A percentile compares a stretch with the other conserved stretches of the same genome.
phyloP scores from a whole-genome alignment of 768 basidiomycete species.

The Mycena leptocephala region DNA sequence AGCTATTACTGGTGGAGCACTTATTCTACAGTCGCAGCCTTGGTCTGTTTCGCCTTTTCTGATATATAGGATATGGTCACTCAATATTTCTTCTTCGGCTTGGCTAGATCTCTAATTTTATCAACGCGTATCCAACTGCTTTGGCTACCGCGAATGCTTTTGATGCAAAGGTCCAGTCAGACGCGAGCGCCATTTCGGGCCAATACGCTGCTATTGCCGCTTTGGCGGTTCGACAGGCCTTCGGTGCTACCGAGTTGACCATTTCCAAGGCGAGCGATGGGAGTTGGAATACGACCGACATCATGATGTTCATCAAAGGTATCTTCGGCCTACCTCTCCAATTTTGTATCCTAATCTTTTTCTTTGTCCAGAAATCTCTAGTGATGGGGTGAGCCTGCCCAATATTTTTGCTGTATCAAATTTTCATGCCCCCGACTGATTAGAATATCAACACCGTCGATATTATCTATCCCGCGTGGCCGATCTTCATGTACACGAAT shows the following conservation, averaged over 20 bases:
- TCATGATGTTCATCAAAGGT: slow-evolving; percentile 73
- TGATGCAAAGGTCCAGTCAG: slow-evolving; percentile 61
- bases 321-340: neutral
- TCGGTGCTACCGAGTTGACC: slow-evolving; percentile 71
- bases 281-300: slow-evolving; percentile 64
- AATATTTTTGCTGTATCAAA: neutral
- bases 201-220: slow-evolving; percentile 68
- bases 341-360: neutral
- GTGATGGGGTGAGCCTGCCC: slow-evolving; percentile 63
- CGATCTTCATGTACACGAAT: slow-evolving; percentile 68
- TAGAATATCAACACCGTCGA: slow-evolving; percentile 68
- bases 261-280: slow-evolving; percentile 63
- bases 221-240: slow-evolving; percentile 68
- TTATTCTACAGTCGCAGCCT: neutral
- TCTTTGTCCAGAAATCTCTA: slow-evolving; percentile 64
- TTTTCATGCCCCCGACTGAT: neutral
- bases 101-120: slow-evolving; percentile 32
- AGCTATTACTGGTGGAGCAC: slow-evolving; percentile 18
- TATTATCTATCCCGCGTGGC: slow-evolving; percentile 69
- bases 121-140: slow-evolving; percentile 62
- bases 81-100: neutral
- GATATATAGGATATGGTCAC: neutral
- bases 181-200: slow-evolving; percentile 63
- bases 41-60: neutral
- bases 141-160: slow-evolving; percentile 60